phyloP scores from a whole-genome alignment of 2,329 filamentous ascomycete species.

The Aschersonia sp. region DNA sequence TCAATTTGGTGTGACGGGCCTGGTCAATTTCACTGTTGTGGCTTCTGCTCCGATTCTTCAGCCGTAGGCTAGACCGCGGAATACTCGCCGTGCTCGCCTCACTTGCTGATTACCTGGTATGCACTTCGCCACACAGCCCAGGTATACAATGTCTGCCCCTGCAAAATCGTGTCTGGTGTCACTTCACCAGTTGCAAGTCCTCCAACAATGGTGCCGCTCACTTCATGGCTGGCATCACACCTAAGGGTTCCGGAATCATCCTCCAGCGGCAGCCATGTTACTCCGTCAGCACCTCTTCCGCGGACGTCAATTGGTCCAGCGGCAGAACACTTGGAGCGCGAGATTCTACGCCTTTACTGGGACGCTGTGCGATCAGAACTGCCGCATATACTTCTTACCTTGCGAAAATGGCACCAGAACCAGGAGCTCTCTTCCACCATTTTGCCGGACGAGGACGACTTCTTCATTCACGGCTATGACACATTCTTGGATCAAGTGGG shows the following conservation, averaged over 20 bases:
- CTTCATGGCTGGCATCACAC: neutral
- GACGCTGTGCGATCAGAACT: slow-evolving; percentile 18
- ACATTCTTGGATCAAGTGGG: slow-evolving; percentile 23
- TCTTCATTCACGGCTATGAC: slow-evolving; percentile 20
- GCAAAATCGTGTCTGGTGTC: neutral
- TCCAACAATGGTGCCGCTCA: neutral
- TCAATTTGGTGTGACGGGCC: neutral
- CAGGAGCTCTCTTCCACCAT: slow-evolving; percentile 6
- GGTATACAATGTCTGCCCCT: neutral
- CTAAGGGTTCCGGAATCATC: neutral
- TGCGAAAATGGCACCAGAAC: slow-evolving; percentile 16
- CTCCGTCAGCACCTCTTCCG: neutral
- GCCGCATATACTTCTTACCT: slow-evolving; percentile 17
- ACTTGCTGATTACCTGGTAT: neutral
- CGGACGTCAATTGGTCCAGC: slow-evolving; percentile 2
- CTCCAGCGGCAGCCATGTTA: slow-evolving; percentile 3
- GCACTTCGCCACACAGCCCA: neutral
- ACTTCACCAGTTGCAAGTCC: neutral
- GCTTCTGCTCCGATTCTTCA: neutral
- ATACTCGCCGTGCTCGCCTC: neutral
- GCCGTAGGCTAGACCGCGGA: neutral
- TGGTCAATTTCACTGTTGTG: neutral
- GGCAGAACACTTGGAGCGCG: slow-evolving; percentile 1
- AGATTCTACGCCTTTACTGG: slow-evolving; percentile 18
- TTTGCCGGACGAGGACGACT: slow-evolving; percentile 12